These are phyloP conservation scores for Lactarius akahatsu DNA, from an alignment of 768 basidiomycete species.

Conservation along the genomic window DNA sequence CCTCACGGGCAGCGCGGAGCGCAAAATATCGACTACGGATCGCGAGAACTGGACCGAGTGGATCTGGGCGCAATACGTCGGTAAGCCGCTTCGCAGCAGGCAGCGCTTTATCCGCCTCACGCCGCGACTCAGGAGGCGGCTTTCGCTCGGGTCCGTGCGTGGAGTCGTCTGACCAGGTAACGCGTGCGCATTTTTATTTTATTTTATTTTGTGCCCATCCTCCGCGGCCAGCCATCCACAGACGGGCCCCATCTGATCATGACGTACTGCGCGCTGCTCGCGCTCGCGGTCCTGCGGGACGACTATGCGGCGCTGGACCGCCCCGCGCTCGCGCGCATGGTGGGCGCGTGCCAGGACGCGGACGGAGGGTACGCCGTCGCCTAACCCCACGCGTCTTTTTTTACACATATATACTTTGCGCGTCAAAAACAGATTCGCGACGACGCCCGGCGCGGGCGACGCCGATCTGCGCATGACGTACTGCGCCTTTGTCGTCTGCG, in stretches of 20 bases:
- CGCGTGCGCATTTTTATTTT: not conserved
- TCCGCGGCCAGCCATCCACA: conserved; percentile 34
- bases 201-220: too few species aligned
- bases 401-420: too few species aligned
- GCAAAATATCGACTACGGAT: conserved; percentile 50
- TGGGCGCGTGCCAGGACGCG: conserved; percentile 67
- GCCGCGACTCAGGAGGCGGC: conserved; percentile 36
- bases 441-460: conserved; percentile 65
- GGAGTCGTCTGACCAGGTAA: not conserved
- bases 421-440: conserved; percentile 77
- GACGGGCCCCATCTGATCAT: conserved; percentile 84
- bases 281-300: conserved; percentile 84
- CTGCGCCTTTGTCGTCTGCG: conserved; percentile 81
- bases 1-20: conserved; percentile 55
- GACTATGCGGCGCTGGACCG: conserved; percentile 73
- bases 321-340: conserved; percentile 59
- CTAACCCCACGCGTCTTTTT: too few species aligned
- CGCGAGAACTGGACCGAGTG: conserved; percentile 70
- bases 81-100: conserved; percentile 38
- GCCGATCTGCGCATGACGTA: conserved; percentile 82
- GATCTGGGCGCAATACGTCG: conserved; percentile 86
- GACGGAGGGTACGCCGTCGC: conserved; percentile 71
- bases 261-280: conserved; percentile 88
- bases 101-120: too few species aligned
- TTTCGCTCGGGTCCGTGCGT: conserved; percentile 78